Evolutionary conservation across 768 basidiomycete species (phyloP).

Genomic region (Leccinum boreale): DNA sequence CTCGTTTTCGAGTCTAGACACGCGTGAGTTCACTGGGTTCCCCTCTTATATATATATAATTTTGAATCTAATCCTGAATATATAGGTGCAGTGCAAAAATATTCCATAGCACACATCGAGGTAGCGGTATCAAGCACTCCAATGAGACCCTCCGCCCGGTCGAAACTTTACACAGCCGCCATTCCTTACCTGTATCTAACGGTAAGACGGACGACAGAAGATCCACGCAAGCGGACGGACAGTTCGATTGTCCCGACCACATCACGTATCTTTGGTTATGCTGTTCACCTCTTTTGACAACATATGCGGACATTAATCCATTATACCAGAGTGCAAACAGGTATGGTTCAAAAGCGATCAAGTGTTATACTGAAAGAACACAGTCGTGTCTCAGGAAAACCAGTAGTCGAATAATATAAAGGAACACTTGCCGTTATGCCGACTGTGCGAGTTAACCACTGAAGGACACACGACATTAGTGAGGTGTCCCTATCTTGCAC

Average conservation of each 20-base stretch:
- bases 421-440: background rate
- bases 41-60: no score
- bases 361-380: background rate
- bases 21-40: no score
- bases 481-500: background rate
- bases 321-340: background rate
- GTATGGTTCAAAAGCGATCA: background rate
- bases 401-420: background rate
- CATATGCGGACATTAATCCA: background rate
- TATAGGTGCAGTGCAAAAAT: no score
- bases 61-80: no score
- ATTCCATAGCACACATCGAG: no score
- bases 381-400: background rate
- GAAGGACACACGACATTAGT: background rate
- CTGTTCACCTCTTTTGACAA: background rate
- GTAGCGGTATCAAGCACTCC: no score
- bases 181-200: background rate
- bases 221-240: background rate
- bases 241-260: background rate
- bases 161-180: background rate
- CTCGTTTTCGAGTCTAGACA: no score
- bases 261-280: background rate
- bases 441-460: slow-evolving; percentile 1
- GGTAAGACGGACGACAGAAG: background rate
- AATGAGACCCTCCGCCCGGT: background rate